Evolutionary conservation across 192 early-diverging fungal species (phyloP), one percentile per base, ranked within the genome.

Genomic region (Rhizophagus clarus): DNA sequence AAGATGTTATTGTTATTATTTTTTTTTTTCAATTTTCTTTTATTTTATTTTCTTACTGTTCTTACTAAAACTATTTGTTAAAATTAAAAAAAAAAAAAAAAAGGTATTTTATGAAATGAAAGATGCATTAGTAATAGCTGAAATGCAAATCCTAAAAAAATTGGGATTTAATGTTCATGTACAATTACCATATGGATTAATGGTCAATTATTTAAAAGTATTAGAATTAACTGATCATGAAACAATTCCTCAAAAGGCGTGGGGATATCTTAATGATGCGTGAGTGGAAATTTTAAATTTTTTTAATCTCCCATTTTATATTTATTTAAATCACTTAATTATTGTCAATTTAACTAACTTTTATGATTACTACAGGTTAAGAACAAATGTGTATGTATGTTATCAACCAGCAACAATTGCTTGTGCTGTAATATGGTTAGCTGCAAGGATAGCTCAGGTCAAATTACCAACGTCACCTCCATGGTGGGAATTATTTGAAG

Each of bases 81-180:
- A 77, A 37, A 10, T 45, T 28, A 37, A 63, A 62, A 82, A 92
- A 92, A 5, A 77, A 37, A 10, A 34, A 22, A 37, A 63, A 62
- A 82, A 92, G 93, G 83, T 81, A 62, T 94, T 88, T 71, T 93
- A 94, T 74, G 94, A 94, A 26, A 84, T 95, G 80, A 96, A 97
- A 81, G 92, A 94, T 71, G 94, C 90, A 26, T 83, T 95, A 74
- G 88, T 96, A 7, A 85, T 90, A 47, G 93, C 89, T 60, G 98
- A 99, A 83, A 91, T 96, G 86, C 93, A 95, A 73, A 93, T 99
- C 32, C 86, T 99, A 42, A 91, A 91, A 17, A 89, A 90, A 42
- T 88, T 99, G 9, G 96, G 92, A 11, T 99, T 99, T 83, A 95
- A 97, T 82, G 96, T 98, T 6, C 96, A 98, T 78, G 97, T 99